Conservation (phyloP, 148 eudicot genomes). For the Cornus controversa region DNA sequence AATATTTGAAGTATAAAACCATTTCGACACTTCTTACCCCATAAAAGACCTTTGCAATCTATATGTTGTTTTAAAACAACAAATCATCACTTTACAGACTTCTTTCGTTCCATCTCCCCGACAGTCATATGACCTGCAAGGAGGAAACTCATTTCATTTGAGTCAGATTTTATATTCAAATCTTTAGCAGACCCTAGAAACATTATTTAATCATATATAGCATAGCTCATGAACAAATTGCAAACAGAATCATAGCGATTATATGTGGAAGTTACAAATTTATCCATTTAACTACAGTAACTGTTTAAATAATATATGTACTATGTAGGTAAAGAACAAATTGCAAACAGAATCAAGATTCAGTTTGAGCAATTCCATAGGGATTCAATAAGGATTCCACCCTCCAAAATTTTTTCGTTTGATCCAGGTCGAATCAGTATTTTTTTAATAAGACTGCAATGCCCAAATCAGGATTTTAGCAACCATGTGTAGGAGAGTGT, state of each 20-base stretch:
- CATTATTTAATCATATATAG: not conserved
- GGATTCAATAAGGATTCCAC: not conserved
- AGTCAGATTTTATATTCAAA: not conserved
- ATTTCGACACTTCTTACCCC: slow-evolving; percentile 50
- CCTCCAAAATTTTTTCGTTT: too few relatives aligned
- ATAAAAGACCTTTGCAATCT: slow-evolving; percentile 35
- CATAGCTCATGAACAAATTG: not conserved
- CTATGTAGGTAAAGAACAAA: too few relatives aligned
- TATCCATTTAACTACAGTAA: too few relatives aligned
- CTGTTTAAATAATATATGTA: too few relatives aligned
- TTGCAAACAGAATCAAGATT: too few relatives aligned
- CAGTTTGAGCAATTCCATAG: not conserved
- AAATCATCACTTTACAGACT: slow-evolving; percentile 27
- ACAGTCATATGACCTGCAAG: slow-evolving; percentile 43
- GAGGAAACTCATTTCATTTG: not conserved
- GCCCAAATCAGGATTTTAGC: too few relatives aligned
- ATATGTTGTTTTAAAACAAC: slow-evolving; percentile 18
- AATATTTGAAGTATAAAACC: slow-evolving; percentile 41
- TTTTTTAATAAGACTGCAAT: too few relatives aligned
- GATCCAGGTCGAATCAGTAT: too few relatives aligned
- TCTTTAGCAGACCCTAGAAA: not conserved
- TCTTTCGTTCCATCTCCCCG: slow-evolving; percentile 19
- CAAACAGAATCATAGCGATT: too few relatives aligned
- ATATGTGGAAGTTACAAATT: too few relatives aligned
- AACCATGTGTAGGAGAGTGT: too few relatives aligned